Evolutionary conservation across 495 filamentous ascomycete genomes (phyloP).

Genomic region (Aspergillus wentii): DNA sequence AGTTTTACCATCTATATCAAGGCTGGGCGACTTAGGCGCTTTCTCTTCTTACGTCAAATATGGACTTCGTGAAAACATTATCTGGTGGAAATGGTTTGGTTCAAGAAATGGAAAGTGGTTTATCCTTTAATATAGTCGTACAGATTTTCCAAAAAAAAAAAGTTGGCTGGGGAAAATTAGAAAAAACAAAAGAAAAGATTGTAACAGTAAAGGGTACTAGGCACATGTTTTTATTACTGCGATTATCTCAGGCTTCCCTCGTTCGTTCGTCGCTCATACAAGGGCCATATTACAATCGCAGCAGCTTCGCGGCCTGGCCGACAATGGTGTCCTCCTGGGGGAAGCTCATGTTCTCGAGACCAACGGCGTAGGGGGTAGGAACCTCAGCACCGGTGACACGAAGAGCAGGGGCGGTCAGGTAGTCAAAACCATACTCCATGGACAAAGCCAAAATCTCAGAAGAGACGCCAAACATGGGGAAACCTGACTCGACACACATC

Average conservation of each 20-base stretch:
- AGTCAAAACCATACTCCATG: conserved; percentile 98
- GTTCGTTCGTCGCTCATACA: conserved; percentile 7
- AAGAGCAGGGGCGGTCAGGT: conserved; percentile 87
- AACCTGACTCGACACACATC: conserved; percentile 90
- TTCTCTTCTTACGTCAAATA: too few relatives aligned
- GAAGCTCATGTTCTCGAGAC: conserved; percentile 89
- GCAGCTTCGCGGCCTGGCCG: conserved; percentile 74
- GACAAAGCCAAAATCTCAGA: conserved; percentile 89
- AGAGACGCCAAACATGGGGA: conserved; percentile 87
- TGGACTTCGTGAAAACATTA: too few relatives aligned
- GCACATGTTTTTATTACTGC: conserved; percentile 28
- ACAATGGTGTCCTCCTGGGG: conserved; percentile 81
- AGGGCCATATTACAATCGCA: conserved; percentile 55
- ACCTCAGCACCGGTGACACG: conserved; percentile 95
- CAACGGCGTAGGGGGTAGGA: conserved; percentile 85
- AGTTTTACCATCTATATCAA: too few relatives aligned
- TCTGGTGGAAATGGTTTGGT: too few relatives aligned
- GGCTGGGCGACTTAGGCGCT: too few relatives aligned
- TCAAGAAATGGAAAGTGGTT: conserved; percentile 9
- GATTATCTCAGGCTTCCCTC: conserved; percentile 9
- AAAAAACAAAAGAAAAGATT: conserved; percentile 11
- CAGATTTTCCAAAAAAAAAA: conserved; percentile 32
- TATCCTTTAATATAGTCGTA: conserved; percentile 33
- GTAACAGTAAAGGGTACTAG: conserved; percentile 26
- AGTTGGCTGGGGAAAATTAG: conserved; percentile 16